Conservation (phyloP, 352 stramenopile species). For the Halophytophthora polymorphica region DNA sequence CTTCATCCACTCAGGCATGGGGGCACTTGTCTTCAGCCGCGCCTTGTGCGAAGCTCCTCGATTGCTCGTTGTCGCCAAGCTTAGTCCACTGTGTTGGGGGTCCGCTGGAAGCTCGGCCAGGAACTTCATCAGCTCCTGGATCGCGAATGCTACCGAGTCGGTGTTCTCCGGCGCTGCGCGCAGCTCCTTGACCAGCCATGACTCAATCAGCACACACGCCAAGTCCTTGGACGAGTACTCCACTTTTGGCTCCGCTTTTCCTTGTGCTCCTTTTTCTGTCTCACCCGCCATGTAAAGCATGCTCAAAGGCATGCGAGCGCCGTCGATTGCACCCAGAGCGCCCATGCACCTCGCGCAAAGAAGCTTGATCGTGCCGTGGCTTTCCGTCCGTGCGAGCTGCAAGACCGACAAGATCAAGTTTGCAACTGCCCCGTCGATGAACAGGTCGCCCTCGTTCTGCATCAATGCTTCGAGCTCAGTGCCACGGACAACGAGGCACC, state of each 20-base stretch:
- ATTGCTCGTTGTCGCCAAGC: slow-evolving; percentile 19
- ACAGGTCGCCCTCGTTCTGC: slow-evolving; percentile 67
- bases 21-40: slow-evolving; percentile 7
- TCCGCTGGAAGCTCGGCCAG: slow-evolving; percentile 68
- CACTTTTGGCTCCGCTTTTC: slow-evolving; percentile 36
- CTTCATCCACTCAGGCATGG: slow-evolving; percentile 86
- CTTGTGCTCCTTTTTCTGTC: slow-evolving; percentile 26
- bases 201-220: slow-evolving; percentile 79
- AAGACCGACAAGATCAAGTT: slow-evolving; percentile 67
- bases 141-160: slow-evolving; percentile 76
- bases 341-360: slow-evolving; percentile 73
- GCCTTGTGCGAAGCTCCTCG: slow-evolving; percentile 16
- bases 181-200: slow-evolving; percentile 78
- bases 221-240: slow-evolving; percentile 82
- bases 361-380: slow-evolving; percentile 58
- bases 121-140: slow-evolving; percentile 85
- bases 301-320: slow-evolving; percentile 62
- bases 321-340: slow-evolving; percentile 77
- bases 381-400: slow-evolving; percentile 63
- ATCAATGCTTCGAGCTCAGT: slow-evolving; percentile 62
- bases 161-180: slow-evolving; percentile 82
- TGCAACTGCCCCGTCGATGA: slow-evolving; percentile 55
- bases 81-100: slow-evolving; percentile 71
- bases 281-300: slow-evolving; percentile 54
- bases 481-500: slow-evolving; percentile 55